A percentile compares a stretch with the other conserved stretches of the same genome.
phyloP scores from a whole-genome alignment of 2,329 filamentous ascomycete genomes.

The Diplodia mutila region DNA sequence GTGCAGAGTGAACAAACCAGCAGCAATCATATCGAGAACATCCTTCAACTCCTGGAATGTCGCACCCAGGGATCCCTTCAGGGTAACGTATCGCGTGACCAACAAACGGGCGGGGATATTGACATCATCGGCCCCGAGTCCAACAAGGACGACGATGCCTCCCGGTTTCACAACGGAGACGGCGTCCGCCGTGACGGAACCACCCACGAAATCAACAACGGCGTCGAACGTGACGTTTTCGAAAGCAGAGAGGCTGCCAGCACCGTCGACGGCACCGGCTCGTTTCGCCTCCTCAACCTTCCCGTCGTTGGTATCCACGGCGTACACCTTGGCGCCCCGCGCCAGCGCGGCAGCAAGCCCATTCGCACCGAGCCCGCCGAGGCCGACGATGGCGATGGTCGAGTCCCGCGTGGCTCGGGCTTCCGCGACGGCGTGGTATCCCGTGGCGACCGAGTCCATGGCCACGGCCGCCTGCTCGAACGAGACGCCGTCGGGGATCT shows the following conservation, averaged over 20 bases:
- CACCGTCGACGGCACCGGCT: not conserved
- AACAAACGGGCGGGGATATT: not conserved
- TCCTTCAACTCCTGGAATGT: not conserved
- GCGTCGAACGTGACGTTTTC: not conserved
- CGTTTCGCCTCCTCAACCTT: not conserved
- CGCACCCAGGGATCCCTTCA: not conserved
- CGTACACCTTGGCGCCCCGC: not conserved
- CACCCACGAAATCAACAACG: not conserved
- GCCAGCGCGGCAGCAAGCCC: not conserved
- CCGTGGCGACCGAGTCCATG: slow-evolving; percentile 23
- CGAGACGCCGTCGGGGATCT: slow-evolving; percentile 19
- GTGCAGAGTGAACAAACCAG: not conserved
- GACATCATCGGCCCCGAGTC: not conserved
- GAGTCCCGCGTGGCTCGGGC: not conserved
- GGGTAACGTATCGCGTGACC: not conserved
- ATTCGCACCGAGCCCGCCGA: not conserved
- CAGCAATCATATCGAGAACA: not conserved
- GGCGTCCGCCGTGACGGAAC: not conserved
- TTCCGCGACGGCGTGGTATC: slow-evolving; percentile 22
- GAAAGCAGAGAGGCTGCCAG: not conserved
- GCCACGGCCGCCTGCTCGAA: slow-evolving; percentile 25
- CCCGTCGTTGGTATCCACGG: not conserved
- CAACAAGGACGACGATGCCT: not conserved
- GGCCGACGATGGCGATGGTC: not conserved
- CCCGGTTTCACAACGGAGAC: not conserved